phyloP scores from a whole-genome alignment of 805 yeast genomes.

The Suhomyces faveliae region DNA sequence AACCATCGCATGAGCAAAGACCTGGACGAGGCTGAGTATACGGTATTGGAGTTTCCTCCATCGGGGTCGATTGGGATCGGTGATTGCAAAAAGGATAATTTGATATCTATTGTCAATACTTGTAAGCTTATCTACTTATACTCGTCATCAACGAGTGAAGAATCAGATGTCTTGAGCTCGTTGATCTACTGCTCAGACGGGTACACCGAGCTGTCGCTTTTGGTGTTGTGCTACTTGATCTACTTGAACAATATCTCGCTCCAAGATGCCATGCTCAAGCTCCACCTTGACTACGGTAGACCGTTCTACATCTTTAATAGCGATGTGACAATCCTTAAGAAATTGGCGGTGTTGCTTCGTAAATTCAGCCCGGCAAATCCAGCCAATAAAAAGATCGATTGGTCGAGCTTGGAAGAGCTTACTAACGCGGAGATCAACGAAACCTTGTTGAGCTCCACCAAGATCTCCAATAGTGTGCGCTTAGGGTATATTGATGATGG shows the following conservation, averaged over 20 bases:
- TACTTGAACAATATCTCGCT: conserved; percentile 60
- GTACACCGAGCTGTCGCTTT: conserved; percentile 84
- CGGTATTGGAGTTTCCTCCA: conserved; percentile 67
- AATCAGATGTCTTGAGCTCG: conserved; percentile 37
- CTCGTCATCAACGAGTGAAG: conserved; percentile 31
- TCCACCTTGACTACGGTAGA: conserved; percentile 64
- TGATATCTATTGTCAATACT: conserved; percentile 62
- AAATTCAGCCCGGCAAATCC: conserved; percentile 53
- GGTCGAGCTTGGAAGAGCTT: conserved; percentile 33
- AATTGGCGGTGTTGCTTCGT: conserved; percentile 60
- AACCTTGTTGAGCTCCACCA: conserved; percentile 21
- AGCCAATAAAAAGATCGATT: conserved; percentile 14
- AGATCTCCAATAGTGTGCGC: conserved; percentile 11
- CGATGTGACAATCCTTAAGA: conserved; percentile 65
- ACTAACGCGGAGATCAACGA: conserved; percentile 33
- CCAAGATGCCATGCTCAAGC: conserved; percentile 61
- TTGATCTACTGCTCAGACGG: conserved; percentile 86
- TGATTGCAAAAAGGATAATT: conserved; percentile 59
- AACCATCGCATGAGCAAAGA: conserved; percentile 21
- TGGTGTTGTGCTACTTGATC: conserved; percentile 67
- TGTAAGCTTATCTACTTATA: conserved; percentile 61
- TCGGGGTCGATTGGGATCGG: conserved; percentile 83
- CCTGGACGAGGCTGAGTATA: conserved; percentile 16
- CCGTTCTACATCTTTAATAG: conserved; percentile 83
- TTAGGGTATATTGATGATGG: conserved; percentile 32